Base-by-base conservation (phyloP, 116 monocot genomes). In the Trichopus zeylanicus region DNA sequence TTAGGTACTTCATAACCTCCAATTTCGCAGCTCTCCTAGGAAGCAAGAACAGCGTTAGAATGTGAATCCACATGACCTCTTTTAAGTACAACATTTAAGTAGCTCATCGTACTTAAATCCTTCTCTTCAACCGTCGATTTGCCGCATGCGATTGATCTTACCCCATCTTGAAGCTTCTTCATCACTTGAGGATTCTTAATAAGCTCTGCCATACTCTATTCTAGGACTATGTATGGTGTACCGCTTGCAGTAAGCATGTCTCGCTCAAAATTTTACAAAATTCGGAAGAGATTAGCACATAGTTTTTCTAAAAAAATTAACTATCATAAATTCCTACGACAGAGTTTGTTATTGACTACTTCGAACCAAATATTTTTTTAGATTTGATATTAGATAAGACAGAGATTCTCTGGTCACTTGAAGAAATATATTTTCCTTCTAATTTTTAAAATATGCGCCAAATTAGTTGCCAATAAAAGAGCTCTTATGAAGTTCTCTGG, bases 401-500 rank as follows among this genome's bases (percentile, higher is more conserved):
- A n/a, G n/a, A 2, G 8, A 26, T 55, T 55, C 5, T 16, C 1
- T 55, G 5, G 29, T 26, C 8, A 30, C 27, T 18, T 18, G 0
- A n/a, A 56, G 29, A 26, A 29, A 56, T 7, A 5, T n/a, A n/a
- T n/a, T n/a, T n/a, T n/a, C n/a, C n/a, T n/a, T n/a, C n/a, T n/a
- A n/a, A n/a, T n/a, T n/a, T n/a, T n/a, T n/a, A n/a, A 9, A 27
- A 24, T 0, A 3, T 0, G 7, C 0, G 27, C n/a, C n/a, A n/a
- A n/a, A 55, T 0, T 2, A 28, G 25, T 29, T 66, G 46, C 66
- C 56, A 29, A 7, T n/a, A 66, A 11, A 1, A 56, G 26, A 18
- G 56, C 70, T 47, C 63, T 71, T 33, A 71, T 63, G 28, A 29
- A n/a, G 22, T 12, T 48, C 39, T 5, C 49, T 51, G 22, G 19